A percentile compares a stretch with the other conserved stretches of the same genome.
phyloP scores from a whole-genome alignment of 2,329 filamentous ascomycete species.

The Talaromyces sp. region DNA sequence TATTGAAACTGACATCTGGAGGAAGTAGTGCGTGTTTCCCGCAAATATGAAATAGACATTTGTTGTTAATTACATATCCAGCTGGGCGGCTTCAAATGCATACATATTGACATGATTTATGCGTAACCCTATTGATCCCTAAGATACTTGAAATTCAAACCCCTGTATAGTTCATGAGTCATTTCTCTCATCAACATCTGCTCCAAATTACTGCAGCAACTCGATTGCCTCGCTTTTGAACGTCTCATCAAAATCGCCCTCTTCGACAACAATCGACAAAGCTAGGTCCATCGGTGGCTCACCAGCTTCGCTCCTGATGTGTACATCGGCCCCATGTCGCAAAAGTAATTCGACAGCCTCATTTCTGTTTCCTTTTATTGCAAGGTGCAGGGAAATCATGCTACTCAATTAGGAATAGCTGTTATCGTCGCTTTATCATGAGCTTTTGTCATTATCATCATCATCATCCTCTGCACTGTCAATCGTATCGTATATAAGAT shows the following conservation, averaged over 20 bases:
- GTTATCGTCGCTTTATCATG: background rate
- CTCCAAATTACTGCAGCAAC: background rate
- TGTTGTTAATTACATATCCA: no score
- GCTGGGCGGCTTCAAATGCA: no score
- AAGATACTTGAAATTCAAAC: no score
- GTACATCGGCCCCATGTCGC: background rate
- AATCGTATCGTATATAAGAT: no score
- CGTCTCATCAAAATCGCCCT: background rate
- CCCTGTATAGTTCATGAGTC: background rate
- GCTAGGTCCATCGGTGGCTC: background rate
- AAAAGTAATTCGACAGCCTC: background rate
- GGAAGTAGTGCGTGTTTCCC: no score
- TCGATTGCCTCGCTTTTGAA: background rate
- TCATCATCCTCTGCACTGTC: no score
- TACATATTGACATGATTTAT: no score
- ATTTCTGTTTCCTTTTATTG: background rate
- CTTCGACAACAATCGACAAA: background rate
- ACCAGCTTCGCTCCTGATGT: background rate
- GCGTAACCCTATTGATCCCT: no score
- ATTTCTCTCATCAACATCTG: background rate
- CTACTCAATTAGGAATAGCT: background rate
- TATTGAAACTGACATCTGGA: no score
- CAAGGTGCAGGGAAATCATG: background rate
- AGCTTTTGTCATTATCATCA: no score
- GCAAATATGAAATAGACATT: no score